Evolutionary conservation across 2,329 filamentous ascomycete species (phyloP).

Genomic region (Cladophialophora immunda): DNA sequence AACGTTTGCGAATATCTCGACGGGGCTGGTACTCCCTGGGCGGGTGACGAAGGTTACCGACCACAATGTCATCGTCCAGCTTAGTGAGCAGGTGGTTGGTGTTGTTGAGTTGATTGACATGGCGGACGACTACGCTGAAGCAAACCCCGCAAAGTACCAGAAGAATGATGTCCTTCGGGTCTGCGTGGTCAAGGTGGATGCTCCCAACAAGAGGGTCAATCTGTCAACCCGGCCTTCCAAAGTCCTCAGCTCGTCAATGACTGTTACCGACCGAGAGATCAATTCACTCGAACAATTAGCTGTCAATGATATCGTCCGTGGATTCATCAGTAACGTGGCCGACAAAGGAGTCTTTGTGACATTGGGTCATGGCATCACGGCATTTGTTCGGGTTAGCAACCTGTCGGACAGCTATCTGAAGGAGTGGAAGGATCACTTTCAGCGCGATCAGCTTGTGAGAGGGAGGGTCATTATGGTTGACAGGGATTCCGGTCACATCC

Average conservation of each 20-base stretch:
- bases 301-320: constrained; percentile 80
- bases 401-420: constrained; percentile 91
- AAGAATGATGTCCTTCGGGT: constrained; percentile 89
- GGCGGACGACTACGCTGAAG: constrained; percentile 83
- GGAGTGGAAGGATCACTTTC: constrained; percentile 91
- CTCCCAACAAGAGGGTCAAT: constrained; percentile 81
- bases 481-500: constrained; percentile 72
- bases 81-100: constrained; percentile 81
- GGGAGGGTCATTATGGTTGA: constrained; percentile 83
- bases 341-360: constrained; percentile 90
- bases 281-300: constrained; percentile 74
- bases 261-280: constrained; percentile 83
- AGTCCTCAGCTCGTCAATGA: constrained; percentile 83
- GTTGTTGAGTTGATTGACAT: constrained; percentile 84
- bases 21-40: constrained; percentile 82
- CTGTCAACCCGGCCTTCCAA: constrained; percentile 87
- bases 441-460: constrained; percentile 88
- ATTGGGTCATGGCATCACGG: constrained; percentile 81
- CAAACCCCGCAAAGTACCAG: constrained; percentile 75
- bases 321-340: constrained; percentile 89
- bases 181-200: constrained; percentile 82
- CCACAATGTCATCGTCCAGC: constrained; percentile 81
- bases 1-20: constrained; percentile 74
- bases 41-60: constrained; percentile 87
- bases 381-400: constrained; percentile 84